Evolutionary conservation across 768 basidiomycete species (phyloP).

Genomic region (Russula olivacea): DNA sequence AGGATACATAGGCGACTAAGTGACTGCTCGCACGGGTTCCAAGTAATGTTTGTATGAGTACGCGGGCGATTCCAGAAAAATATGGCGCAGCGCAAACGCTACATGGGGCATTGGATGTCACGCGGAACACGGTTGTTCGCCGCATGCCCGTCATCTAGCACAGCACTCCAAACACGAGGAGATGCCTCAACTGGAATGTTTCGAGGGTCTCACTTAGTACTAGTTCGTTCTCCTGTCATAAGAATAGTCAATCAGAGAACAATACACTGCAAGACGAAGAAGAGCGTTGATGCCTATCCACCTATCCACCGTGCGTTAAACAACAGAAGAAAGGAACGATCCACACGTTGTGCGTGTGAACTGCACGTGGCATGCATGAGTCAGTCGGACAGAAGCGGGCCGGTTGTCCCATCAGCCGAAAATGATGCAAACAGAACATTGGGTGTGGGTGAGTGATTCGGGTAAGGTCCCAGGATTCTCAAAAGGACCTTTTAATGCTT

Average conservation of each 20-base stretch:
- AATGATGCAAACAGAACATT: neutral
- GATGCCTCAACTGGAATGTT: neutral
- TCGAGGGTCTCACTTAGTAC: too few species aligned
- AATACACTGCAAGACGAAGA: neutral
- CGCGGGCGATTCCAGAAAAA: neutral
- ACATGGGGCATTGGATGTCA: neutral
- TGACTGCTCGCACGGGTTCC: neutral
- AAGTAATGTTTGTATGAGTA: neutral
- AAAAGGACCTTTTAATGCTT: neutral
- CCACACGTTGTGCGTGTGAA: neutral
- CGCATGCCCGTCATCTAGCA: neutral
- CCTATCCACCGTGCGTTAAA: too few species aligned
- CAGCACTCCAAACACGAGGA: conserved; percentile 8
- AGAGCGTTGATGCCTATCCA: too few species aligned
- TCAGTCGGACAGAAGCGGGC: neutral
- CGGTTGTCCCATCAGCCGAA: neutral
- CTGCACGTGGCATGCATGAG: neutral
- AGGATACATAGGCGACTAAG: neutral
- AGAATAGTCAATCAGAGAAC: neutral
- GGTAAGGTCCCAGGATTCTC: neutral
- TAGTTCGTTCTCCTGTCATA: neutral
- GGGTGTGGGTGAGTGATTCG: neutral
- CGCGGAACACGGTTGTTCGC: neutral
- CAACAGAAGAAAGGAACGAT: neutral
- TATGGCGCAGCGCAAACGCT: neutral